These are phyloP conservation scores for Microcyclospora pomicola DNA, from an alignment of 2,329 filamentous ascomycete genomes.

Conservation along the genomic window DNA sequence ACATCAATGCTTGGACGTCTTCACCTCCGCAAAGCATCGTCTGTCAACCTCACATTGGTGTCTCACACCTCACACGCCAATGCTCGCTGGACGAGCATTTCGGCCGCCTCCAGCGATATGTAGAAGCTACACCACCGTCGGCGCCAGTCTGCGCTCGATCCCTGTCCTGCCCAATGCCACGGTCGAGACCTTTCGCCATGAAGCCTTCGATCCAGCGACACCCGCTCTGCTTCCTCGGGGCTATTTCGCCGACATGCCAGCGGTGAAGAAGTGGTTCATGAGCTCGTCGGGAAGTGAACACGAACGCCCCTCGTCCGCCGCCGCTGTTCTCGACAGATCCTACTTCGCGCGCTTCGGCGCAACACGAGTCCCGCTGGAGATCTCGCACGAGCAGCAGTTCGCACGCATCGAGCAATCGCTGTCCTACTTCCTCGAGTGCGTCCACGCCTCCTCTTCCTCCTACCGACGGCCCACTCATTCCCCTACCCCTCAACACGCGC, in stretches of 20 bases:
- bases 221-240: slow-evolving; percentile 40
- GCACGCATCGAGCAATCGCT: slow-evolving; percentile 48
- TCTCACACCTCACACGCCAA: slow-evolving; percentile 1
- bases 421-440: slow-evolving; percentile 48
- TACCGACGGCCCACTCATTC: slow-evolving; percentile 1
- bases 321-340: slow-evolving; percentile 19
- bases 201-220: slow-evolving; percentile 38
- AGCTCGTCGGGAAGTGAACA: neutral
- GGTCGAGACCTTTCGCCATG: slow-evolving; percentile 36
- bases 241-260: slow-evolving; percentile 36
- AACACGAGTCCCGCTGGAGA: slow-evolving; percentile 45
- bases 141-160: slow-evolving; percentile 8
- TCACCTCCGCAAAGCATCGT: too few species aligned
- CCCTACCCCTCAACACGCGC: slow-evolving; percentile 3
- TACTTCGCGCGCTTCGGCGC: slow-evolving; percentile 35
- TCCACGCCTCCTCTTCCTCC: slow-evolving; percentile 12
- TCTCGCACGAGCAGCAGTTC: slow-evolving; percentile 37
- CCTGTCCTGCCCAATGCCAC: slow-evolving; percentile 13
- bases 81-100: slow-evolving; percentile 5
- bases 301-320: slow-evolving; percentile 4
- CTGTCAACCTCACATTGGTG: too few species aligned
- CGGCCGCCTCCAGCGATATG: neutral
- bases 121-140: slow-evolving; percentile 5
- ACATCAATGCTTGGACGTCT: too few species aligned
- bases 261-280: slow-evolving; percentile 47